Conservation (phyloP, 305 asterid genomes). For the Plantago lanceolata region DNA sequence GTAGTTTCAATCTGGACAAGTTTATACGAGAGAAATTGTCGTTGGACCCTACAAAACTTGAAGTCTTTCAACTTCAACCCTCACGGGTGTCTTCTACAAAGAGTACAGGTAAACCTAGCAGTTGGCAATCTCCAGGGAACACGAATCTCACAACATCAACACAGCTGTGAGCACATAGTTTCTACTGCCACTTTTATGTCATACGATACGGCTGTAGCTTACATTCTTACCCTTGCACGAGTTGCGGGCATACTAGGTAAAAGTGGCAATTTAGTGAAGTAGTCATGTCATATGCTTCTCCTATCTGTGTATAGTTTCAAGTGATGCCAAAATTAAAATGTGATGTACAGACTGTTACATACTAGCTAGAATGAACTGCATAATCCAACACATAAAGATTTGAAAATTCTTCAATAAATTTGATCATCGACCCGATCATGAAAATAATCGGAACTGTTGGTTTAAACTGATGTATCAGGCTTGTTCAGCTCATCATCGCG, state of each 20-base stretch:
- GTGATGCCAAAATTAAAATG: not conserved
- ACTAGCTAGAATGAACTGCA: not conserved
- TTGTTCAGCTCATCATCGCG: too few species aligned
- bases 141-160: constrained; percentile 21
- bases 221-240: not conserved
- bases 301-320: not conserved
- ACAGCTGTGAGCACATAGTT: not conserved
- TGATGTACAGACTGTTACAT: not conserved
- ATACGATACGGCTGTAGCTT: not conserved
- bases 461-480: too few species aligned
- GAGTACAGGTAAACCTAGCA: constrained; percentile 20
- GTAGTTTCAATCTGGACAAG: constrained; percentile 56
- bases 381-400: not conserved
- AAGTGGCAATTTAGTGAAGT: not conserved
- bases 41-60: constrained; percentile 66
- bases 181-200: not conserved
- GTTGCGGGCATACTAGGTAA: not conserved
- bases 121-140: constrained; percentile 24
- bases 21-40: constrained; percentile 48
- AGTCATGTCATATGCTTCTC: not conserved
- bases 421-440: too few species aligned
- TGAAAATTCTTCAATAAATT: too few species aligned
- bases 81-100: constrained; percentile 24
- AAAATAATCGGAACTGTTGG: too few species aligned
- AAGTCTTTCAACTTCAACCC: constrained; percentile 35